Conservation (phyloP, 192 early-diverging fungal genomes). For the Coemansia asiatica region DNA sequence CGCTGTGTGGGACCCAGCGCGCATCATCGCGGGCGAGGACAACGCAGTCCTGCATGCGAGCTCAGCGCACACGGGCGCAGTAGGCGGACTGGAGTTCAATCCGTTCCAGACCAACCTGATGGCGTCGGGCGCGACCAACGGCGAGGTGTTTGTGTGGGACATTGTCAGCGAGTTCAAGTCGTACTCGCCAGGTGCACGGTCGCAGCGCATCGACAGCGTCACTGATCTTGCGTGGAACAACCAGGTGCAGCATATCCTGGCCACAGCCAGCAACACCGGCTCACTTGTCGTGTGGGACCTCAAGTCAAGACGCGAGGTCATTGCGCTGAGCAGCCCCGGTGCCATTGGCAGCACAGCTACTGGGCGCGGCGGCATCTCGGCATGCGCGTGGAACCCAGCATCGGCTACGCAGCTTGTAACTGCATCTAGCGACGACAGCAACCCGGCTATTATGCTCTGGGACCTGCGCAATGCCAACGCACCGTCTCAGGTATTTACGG, state of each 20-base stretch:
- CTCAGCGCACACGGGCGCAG: slow-evolving; percentile 80
- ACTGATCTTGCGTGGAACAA: slow-evolving; percentile 91
- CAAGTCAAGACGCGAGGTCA: slow-evolving; percentile 79
- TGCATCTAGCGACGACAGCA: slow-evolving; percentile 87
- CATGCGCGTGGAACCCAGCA: slow-evolving; percentile 90
- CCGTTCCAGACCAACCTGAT: slow-evolving; percentile 81
- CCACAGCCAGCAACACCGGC: slow-evolving; percentile 86
- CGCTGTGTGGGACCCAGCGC: slow-evolving; percentile 76
- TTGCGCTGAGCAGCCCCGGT: slow-evolving; percentile 65
- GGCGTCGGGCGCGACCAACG: slow-evolving; percentile 85
- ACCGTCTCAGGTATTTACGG: slow-evolving; percentile 78
- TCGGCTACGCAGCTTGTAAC: slow-evolving; percentile 93
- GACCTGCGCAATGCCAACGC: slow-evolving; percentile 94
- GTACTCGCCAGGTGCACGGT: slow-evolving; percentile 82
- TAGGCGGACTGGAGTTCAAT: slow-evolving; percentile 92
- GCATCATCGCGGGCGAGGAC: slow-evolving; percentile 66
- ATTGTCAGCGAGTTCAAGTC: slow-evolving; percentile 83
- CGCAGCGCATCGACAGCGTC: slow-evolving; percentile 83
- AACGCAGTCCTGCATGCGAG: slow-evolving; percentile 64
- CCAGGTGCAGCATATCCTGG: slow-evolving; percentile 90
- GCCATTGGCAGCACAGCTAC: slow-evolving; percentile 50
- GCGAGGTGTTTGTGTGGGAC: slow-evolving; percentile 96
- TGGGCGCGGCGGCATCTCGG: slow-evolving; percentile 74
- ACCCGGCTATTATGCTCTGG: slow-evolving; percentile 89
- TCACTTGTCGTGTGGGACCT: slow-evolving; percentile 97